Evolutionary conservation across 805 yeast species (phyloP), one percentile per base, ranked within the genome.

Genomic region (Ogataea polymorpha): DNA sequence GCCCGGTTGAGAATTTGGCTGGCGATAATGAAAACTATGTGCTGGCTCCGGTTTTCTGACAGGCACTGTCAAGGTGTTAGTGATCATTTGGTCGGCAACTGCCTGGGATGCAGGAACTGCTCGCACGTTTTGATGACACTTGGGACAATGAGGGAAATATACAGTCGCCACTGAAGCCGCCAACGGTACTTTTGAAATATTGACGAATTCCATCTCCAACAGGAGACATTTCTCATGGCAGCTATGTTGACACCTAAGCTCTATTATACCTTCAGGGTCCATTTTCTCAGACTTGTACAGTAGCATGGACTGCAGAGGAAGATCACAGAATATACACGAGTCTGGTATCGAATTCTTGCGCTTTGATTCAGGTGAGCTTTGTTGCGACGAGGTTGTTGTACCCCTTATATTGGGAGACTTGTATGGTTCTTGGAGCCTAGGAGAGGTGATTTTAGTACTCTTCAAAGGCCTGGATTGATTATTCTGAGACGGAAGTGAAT

Each of bases 171-270:
- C 35, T 14, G 36, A 32, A 14, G 46, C 46, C 4, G 41, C 18
- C 7, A 42, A 13, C 4, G 38, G 27, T 1, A 17, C 24, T 2
- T 23, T 33, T 2, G 48, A 13, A 5, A 44, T 18, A 5, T 40
- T 29, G 35, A 45, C 45, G 16, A 53, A 46, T 31, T 62, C 69
- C 53, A 71, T 55, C 16, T 66, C 66, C 6, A 77, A 55, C 3
- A 61, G 43, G 12, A 79, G 64, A 54, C 88, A 81, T 41, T 78
- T 77, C 37, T 77, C 80, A 54, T 81, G 88, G 28, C 71, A 65
- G 32, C 64, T 58, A 54, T 80, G 85, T 1, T 71, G 74, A 59
- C 88, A 81, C 28, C 57, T 58, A 23, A 80, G 61, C 41, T 70
- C 71, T 11, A 80, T 58, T 2, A 77, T 57, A 32, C 63, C 66